Percentiles rank a stretch among this genome's conserved stretches.
Conservation (phyloP, 352 stramenopile genomes). For the Globisporangium alternatum region DNA sequence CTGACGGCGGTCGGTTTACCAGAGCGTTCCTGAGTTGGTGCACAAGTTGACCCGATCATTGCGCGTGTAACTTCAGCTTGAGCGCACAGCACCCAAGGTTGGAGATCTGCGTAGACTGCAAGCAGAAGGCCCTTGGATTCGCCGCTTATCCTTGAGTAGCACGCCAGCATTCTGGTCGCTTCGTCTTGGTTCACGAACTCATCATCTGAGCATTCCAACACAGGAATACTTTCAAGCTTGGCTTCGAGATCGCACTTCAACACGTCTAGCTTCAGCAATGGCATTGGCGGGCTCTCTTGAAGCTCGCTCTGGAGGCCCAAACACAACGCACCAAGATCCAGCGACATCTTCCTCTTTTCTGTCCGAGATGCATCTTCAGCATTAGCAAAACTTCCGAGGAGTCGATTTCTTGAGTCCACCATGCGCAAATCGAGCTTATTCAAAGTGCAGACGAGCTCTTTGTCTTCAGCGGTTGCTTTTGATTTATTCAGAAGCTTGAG, state of each 20-base stretch:
- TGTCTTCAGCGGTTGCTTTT: background rate
- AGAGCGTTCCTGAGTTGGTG: background rate
- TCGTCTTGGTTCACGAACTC: background rate
- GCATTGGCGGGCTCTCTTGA: background rate
- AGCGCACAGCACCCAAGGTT: slow-evolving; percentile 20
- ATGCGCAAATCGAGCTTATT: slow-evolving; percentile 6
- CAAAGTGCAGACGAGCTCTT: background rate
- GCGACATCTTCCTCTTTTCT: slow-evolving; percentile 8
- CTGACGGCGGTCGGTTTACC: background rate
- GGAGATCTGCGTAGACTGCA: background rate
- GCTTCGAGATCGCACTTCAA: slow-evolving; percentile 18
- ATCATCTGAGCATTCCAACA: background rate
- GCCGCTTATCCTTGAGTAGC: slow-evolving; percentile 10
- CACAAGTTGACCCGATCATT: background rate
- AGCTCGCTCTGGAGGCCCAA: background rate
- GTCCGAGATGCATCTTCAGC: background rate
- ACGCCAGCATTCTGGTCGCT: background rate
- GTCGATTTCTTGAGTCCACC: slow-evolving; percentile 3
- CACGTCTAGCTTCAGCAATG: slow-evolving; percentile 5
- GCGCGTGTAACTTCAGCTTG: slow-evolving; percentile 8
- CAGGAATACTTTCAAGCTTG: slow-evolving; percentile 6
- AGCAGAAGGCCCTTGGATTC: slow-evolving; percentile 11
- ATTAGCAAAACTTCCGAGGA: background rate
- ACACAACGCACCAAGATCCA: slow-evolving; percentile 6
- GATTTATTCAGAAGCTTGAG: slow-evolving; percentile 7